Base-by-base conservation (phyloP, 768 basidiomycete species). In the Kwoniella dendrophila region DNA sequence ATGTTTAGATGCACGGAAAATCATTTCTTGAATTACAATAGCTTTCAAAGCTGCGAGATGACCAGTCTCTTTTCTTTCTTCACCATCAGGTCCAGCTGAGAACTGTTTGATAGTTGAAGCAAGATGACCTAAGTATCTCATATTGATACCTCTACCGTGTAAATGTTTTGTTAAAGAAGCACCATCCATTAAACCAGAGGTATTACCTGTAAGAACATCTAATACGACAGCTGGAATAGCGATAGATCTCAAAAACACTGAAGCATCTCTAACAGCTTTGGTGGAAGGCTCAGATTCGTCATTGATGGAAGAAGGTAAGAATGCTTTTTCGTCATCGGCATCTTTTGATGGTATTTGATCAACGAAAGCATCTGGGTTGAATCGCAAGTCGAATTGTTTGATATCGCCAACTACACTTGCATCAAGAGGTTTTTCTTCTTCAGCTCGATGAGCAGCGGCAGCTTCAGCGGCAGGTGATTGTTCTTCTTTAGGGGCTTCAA, bases 311-410 rank as follows among this genome's bases (percentile, higher is more conserved):
- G 74, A 69, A 3, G 75, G 68, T 26, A 66, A 16, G 64, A 49
- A 71, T 16, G 62, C n/a, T 47, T 56, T 56, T 26, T 58, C 53
- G 45, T 40, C 69, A 38, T 62, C 55, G 24, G 59, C 66, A 20
- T 55, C 66, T 56, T 68, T 73, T 24, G 66, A 24, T 3, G 62
- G 57, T 6, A 78, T 69, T 36, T 71, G 73, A 41, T 79, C 77
- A 56, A 82, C 80, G 59, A 81, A 82, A 6, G 82, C 82, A 61
- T 82, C 82, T 2, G 81, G 79, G 73, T 82, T 81, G 79, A 81
- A 81, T 24, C 66, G 55, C 33, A 82, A 73, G 32, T 75, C 71
- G 68, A 82, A 82, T 45, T 80, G 70, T 62, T 71, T 67, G 60
- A 74, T 63, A 34, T 70, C 66, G 22, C 38, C 63, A 26, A 69